Evolutionary conservation across 148 eudicot genomes (phyloP), one percentile per base, ranked within the genome.

Genomic region (Pouteria glomerata): DNA sequence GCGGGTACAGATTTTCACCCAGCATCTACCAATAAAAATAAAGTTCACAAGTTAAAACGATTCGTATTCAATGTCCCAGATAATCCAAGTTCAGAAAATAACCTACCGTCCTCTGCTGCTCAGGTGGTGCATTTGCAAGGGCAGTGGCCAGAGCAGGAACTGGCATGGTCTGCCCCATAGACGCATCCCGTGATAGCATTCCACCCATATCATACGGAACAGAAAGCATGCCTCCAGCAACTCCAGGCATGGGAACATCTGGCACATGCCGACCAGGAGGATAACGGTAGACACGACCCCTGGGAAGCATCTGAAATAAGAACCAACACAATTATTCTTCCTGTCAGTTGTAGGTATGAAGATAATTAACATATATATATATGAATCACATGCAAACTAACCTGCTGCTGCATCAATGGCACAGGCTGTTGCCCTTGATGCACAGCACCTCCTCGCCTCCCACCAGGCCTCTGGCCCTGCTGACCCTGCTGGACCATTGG

Each of bases 351-450:
- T 39, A 24, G 4, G 7, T 24, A 29, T 2, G 10, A 15, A 0
- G 35, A 5, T 14, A 12, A 47, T 3, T 8, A 10, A 29, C 6
- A n/a, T 13, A 15, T 1, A 51, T n/a, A 29, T 3, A 48, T 30
- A 8, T n/a, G 44, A 30, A 59, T 58, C 16, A 53, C n/a, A 35
- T 55, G 19, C 21, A 42, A 61, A 66, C 80, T 51, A 50, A 92
- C 96, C 89, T 89, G 97, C 57, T 82, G 90, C 47, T 79, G 95
- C 97, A 93, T 90, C 87, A 89, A 47, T 47, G 95, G 92, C 18
- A 93, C 82, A 30, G 96, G 92, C 74, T 87, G 98, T 80, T 90
- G 97, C 48, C 74, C 73, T 68, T 87, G 98, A 73, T 84, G 96
- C 47, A 57, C 80, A 27, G 88, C 89, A 74, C 90, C 78, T 30